These are phyloP conservation scores for Aureobasidium uvarum DNA, from an alignment of 2,329 filamentous ascomycete genomes.

Conservation along the genomic window DNA sequence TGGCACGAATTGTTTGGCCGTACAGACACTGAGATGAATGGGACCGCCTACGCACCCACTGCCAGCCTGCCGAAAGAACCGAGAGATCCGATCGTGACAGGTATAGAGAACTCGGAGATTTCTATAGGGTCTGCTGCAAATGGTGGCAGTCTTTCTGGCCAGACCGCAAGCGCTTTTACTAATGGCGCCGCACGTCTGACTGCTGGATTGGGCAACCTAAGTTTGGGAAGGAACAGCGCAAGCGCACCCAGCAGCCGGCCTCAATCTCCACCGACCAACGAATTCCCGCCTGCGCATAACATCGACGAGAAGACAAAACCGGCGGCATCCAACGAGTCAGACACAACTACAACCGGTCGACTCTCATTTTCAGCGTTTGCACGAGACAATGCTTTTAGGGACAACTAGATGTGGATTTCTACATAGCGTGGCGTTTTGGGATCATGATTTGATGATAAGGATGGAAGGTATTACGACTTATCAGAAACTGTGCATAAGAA, in stretches of 20 bases:
- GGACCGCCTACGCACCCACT: constrained; percentile 27
- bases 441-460: constrained; percentile 21
- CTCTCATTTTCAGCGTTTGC: constrained; percentile 26
- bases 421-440: constrained; percentile 25
- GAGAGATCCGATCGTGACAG: constrained; percentile 28
- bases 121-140: constrained; percentile 27
- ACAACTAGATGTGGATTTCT: constrained; percentile 8
- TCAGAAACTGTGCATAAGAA: not conserved
- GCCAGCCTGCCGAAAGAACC: constrained; percentile 28
- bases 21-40: constrained; percentile 91
- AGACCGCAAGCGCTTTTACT: constrained; percentile 1
- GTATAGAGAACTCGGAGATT: constrained; percentile 29
- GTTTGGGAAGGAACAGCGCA: constrained; percentile 11
- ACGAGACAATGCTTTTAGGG: constrained; percentile 26
- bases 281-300: not conserved
- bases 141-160: constrained; percentile 4
- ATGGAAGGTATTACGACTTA: constrained; percentile 3
- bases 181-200: constrained; percentile 18
- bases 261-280: constrained; percentile 6
- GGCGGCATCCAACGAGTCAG: constrained; percentile 3
- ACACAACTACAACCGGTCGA: not conserved
- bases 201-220: constrained; percentile 20
- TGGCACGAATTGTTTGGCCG: constrained; percentile 88
- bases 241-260: not conserved
- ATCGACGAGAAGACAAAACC: not conserved